phyloP scores from a whole-genome alignment of 176 grass and related monocot species.

The Avena insularis region DNA sequence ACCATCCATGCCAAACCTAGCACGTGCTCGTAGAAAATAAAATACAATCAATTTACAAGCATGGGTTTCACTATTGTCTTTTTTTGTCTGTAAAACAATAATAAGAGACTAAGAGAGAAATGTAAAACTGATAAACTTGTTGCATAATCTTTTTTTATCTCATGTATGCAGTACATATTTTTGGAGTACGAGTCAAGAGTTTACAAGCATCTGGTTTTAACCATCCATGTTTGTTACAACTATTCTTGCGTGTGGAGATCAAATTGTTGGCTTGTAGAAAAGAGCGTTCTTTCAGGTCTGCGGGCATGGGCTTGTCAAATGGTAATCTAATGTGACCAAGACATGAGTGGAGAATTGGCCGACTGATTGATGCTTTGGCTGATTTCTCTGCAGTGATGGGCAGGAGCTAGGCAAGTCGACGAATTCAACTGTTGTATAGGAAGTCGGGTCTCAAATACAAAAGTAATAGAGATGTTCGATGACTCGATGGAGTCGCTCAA shows the following conservation, averaged over 20 bases:
- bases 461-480: no score
- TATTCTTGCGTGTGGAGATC: neutral
- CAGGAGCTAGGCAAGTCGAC: conserved; percentile 93
- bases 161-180: conserved; percentile 53
- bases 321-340: neutral
- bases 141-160: neutral
- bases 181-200: conserved; percentile 66
- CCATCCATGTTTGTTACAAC: conserved; percentile 40
- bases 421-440: conserved; percentile 53
- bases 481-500: no score
- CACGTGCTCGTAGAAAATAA: no score
- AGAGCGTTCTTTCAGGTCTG: neutral
- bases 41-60: no score
- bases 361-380: neutral
- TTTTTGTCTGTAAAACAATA: no score
- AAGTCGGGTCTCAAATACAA: no score
- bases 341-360: neutral
- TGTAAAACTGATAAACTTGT: neutral
- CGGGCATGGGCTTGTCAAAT: neutral
- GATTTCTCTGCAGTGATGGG: conserved; percentile 61
- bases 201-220: conserved; percentile 62
- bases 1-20: no score
- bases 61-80: no score
- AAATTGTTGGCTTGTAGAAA: conserved; percentile 20
- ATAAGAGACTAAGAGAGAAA: neutral